Evolutionary conservation across 1,139 yeast genomes (phyloP), one percentile per base, ranked within the genome.

Genomic region (Blastobotrys capitulatus): DNA sequence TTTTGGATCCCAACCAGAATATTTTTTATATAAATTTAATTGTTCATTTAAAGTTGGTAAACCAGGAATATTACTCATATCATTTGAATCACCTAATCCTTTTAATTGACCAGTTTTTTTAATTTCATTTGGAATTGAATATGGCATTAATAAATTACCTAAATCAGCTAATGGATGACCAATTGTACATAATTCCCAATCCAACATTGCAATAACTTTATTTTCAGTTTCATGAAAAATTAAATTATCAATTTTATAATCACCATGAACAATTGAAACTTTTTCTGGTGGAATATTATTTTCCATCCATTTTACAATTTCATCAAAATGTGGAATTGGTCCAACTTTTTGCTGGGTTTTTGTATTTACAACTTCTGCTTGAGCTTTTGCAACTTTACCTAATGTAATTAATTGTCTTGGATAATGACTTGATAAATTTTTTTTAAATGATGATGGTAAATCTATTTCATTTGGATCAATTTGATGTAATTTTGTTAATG

Each of bases 101-200:
- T 13, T 18, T 25, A 43, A 7, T 8, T 19, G 13, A 16, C 36
- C 36, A 9, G 42, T 13, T 29, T 31, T 9, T 27, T 48, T 32
- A 9, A 44, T 12, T 2, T 44, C 38, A 4, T 53, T 61, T 0
- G 84, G 79, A 50, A 77, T 59, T 49, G 70, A 74, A 61, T 74
- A 79, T 2, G 82, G 79, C 59, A 78, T 83, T 32, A 80, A 66
- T 42, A 79, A 70, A 57, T 80, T 80, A 20, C 82, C 78, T 49
- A 80, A 66, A 57, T 80, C 86, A 51, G 81, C 80, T 45, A 80
- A 62, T 1, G 85, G 85, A 55, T 80, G 83, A 0, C 86, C 86
- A 55, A 78, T 70, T 0, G 85, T 80, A 57, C 83, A 79, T 36
- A 80, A 68, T 60, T 80, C 86, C 85, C 85, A 80, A 60, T 80